These are phyloP conservation scores for Nowakowskiella sp. DNA, from an alignment of 192 early-diverging fungal genomes.

Conservation along the genomic window DNA sequence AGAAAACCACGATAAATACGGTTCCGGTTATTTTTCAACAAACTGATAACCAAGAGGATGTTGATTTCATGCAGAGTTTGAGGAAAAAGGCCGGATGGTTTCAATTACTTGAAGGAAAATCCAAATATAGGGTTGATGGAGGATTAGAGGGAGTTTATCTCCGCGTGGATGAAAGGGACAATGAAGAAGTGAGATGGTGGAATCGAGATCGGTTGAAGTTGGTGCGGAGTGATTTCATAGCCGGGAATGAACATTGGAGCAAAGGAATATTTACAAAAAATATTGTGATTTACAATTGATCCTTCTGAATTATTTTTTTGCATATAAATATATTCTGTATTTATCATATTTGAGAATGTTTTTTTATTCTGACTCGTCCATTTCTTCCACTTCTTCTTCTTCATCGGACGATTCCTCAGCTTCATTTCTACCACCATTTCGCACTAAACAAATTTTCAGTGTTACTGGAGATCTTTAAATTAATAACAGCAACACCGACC, in stretches of 20 bases:
- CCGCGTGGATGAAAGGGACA: constrained; percentile 18
- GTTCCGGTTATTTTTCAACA: too few relatives aligned
- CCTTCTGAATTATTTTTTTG: constrained; percentile 80
- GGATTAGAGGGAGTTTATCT: constrained; percentile 26
- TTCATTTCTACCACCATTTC: too few relatives aligned
- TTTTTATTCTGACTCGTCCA: too few relatives aligned
- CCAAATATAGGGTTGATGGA: constrained; percentile 6
- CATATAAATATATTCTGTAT: constrained; percentile 77
- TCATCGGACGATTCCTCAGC: too few relatives aligned
- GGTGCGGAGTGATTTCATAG: constrained; percentile 35
- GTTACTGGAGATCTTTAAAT: background rate
- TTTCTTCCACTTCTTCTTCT: too few relatives aligned
- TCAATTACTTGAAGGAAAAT: constrained; percentile 5
- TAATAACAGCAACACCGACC: constrained; percentile 38
- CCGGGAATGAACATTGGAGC: constrained; percentile 41
- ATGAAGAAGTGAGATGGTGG: too few relatives aligned
- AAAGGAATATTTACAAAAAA: constrained; percentile 45
- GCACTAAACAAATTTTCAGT: background rate
- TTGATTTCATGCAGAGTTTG: constrained; percentile 10
- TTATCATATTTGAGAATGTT: too few relatives aligned
- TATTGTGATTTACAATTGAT: constrained; percentile 85
- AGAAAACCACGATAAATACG: too few relatives aligned
- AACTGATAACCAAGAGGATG: too few relatives aligned
- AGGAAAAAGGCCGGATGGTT: constrained; percentile 1
- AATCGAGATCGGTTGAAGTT: constrained; percentile 28